Conservation (phyloP, 495 filamentous ascomycete species). For the Chaetomium fimeti region DNA sequence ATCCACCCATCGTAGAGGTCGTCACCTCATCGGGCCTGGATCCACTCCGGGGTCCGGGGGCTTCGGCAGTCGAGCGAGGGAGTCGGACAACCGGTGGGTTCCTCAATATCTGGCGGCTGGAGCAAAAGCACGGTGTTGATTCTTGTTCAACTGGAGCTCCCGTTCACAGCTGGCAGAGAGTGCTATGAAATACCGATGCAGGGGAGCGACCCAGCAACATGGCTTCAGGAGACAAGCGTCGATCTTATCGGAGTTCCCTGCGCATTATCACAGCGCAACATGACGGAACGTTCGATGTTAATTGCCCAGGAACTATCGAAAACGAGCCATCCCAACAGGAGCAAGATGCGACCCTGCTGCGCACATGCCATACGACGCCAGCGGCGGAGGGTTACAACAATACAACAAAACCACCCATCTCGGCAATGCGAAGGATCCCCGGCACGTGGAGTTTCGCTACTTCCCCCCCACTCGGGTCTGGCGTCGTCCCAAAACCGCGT, state of each 20-base stretch:
- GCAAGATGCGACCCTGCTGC: conserved; percentile 9
- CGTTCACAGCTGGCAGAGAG: background rate
- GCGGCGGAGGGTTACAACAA: conserved; percentile 12
- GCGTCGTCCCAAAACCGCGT: conserved; percentile 6
- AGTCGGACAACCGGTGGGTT: background rate
- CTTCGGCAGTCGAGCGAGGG: conserved; percentile 24
- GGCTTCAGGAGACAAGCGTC: conserved; percentile 25
- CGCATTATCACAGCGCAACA: conserved; percentile 20
- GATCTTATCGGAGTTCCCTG: conserved; percentile 35
- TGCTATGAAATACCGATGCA: background rate
- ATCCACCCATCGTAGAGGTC: background rate
- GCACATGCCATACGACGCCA: conserved; percentile 5
- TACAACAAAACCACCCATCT: conserved; percentile 2
- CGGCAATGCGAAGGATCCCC: conserved; percentile 19
- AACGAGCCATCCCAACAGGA: background rate
- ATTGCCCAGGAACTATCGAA: conserved; percentile 3
- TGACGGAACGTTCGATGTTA: conserved; percentile 17
- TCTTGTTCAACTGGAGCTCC: background rate
- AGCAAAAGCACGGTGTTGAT: background rate
- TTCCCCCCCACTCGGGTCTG: conserved; percentile 2
- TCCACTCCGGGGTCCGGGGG: conserved; percentile 23
- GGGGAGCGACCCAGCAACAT: conserved; percentile 19
- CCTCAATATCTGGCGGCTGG: background rate
- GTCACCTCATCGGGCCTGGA: background rate
- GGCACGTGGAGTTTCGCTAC: conserved; percentile 20